Evolutionary conservation across 1,284 basidiomycete genomes (phyloP).

Genomic region (Ustilago esculenta): DNA sequence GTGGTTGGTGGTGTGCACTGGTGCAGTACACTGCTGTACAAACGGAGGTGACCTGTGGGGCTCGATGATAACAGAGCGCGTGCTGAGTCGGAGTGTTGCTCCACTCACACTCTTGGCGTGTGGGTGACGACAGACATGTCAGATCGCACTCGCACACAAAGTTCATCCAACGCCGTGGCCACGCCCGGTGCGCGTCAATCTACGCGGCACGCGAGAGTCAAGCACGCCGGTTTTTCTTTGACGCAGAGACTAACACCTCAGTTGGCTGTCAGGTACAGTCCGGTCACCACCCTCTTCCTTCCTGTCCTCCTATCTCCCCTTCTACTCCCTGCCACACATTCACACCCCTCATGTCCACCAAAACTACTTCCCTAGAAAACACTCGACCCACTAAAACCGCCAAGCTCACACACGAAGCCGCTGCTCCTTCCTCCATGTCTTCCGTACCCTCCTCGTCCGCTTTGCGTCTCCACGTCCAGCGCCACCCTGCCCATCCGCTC

Average conservation of each 20-base stretch:
- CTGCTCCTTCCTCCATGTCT: constrained; percentile 3
- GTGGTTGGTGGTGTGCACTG: not conserved
- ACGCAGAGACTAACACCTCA: constrained; percentile 26
- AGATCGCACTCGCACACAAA: not conserved
- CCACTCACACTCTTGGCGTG: too few relatives aligned
- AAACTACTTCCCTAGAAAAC: not conserved
- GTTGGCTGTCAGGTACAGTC: not conserved
- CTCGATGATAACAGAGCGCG: not conserved
- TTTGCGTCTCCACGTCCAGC: constrained; percentile 79
- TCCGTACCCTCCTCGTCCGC: constrained; percentile 16
- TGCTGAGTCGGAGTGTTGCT: too few relatives aligned
- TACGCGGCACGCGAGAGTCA: constrained; percentile 23
- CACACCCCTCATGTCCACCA: constrained; percentile 7
- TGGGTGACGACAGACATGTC: too few relatives aligned
- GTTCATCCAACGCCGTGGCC: not conserved
- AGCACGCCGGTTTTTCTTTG: not conserved
- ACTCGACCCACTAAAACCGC: constrained; percentile 13
- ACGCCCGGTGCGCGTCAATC: constrained; percentile 16
- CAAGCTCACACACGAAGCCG: constrained; percentile 25
- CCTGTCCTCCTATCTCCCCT: not conserved
- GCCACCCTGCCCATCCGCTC: constrained; percentile 75
- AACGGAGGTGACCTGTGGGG: not conserved
- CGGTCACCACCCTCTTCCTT: not conserved
- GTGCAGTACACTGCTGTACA: too few relatives aligned
- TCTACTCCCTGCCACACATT: not conserved